These are phyloP conservation scores for Hyaloraphidium curvatum DNA, from an alignment of 192 early-diverging fungal genomes.

Conservation along the genomic window DNA sequence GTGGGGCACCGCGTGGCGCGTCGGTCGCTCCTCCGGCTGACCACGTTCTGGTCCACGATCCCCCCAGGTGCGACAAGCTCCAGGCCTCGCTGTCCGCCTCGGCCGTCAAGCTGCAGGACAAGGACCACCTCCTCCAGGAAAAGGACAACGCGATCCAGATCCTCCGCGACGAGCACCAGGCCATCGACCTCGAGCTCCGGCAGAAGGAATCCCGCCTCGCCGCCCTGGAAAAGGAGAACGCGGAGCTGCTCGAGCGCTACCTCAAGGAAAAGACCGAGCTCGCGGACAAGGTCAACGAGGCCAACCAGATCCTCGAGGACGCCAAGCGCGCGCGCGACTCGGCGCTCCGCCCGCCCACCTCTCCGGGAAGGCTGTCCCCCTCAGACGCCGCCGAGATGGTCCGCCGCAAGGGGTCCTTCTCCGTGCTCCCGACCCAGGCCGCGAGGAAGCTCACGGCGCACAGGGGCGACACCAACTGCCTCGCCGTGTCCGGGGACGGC, in stretches of 20 bases:
- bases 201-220: slow-evolving; percentile 33
- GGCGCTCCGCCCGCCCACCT: neutral
- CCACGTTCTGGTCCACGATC: neutral
- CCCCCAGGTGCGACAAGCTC: slow-evolving; percentile 9
- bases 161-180: slow-evolving; percentile 75
- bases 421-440: neutral
- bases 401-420: no score
- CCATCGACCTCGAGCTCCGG: slow-evolving; percentile 74
- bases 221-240: slow-evolving; percentile 34
- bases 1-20: slow-evolving; percentile 19
- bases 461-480: neutral
- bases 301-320: slow-evolving; percentile 68
- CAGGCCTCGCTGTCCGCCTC: slow-evolving; percentile 4
- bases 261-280: slow-evolving; percentile 76
- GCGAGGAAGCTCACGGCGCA: neutral
- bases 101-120: slow-evolving; percentile 14
- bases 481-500: neutral
- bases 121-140: slow-evolving; percentile 37
- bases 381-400: neutral
- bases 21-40: neutral
- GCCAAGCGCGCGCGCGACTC: slow-evolving; percentile 18
- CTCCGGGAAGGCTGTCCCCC: neutral
- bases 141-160: slow-evolving; percentile 90
- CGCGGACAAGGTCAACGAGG: slow-evolving; percentile 82
- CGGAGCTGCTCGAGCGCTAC: slow-evolving; percentile 74